Evolutionary conservation across 768 basidiomycete genomes (phyloP).

Genomic region (Mycena vitilis): DNA sequence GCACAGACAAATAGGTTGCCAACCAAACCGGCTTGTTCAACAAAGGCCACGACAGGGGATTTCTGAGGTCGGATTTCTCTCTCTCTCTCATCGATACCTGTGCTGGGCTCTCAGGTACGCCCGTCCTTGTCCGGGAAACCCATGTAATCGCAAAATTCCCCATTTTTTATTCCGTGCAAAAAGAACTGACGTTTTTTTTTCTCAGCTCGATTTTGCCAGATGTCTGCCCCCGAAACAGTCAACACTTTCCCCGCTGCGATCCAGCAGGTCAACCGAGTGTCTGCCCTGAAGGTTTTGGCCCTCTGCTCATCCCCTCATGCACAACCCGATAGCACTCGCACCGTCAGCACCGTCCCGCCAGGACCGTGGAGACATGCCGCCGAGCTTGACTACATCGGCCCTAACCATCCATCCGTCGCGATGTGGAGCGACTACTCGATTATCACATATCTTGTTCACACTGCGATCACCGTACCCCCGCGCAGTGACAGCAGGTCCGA

Average conservation of each 20-base stretch:
- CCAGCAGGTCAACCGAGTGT: conserved; percentile 17
- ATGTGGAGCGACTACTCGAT: conserved; percentile 32
- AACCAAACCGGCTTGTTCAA: conserved; percentile 30
- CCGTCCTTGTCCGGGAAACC: neutral
- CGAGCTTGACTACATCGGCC: conserved; percentile 34
- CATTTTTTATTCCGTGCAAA: conserved; percentile 7
- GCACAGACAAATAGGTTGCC: conserved; percentile 21
- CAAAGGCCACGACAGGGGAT: conserved; percentile 27
- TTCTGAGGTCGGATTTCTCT: conserved; percentile 23
- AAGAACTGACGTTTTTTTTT: conserved; percentile 29
- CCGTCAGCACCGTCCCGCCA: neutral
- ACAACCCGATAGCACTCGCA: conserved; percentile 20
- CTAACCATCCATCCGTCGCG: conserved; percentile 4
- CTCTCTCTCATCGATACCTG: conserved; percentile 18
- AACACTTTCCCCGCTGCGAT: conserved; percentile 26
- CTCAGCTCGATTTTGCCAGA: conserved; percentile 19
- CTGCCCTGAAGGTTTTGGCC: conserved; percentile 28
- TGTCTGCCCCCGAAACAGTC: conserved; percentile 16
- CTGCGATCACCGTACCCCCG: conserved; percentile 30
- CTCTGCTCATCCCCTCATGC: conserved; percentile 33
- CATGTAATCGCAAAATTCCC: conserved; percentile 10
- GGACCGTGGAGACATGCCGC: conserved; percentile 20
- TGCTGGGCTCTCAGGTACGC: conserved; percentile 16
- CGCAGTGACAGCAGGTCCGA: conserved; percentile 32
- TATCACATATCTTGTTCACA: conserved; percentile 27